phyloP scores from a whole-genome alignment of 176 grass and related monocot genomes.

The Cocos nucifera region DNA sequence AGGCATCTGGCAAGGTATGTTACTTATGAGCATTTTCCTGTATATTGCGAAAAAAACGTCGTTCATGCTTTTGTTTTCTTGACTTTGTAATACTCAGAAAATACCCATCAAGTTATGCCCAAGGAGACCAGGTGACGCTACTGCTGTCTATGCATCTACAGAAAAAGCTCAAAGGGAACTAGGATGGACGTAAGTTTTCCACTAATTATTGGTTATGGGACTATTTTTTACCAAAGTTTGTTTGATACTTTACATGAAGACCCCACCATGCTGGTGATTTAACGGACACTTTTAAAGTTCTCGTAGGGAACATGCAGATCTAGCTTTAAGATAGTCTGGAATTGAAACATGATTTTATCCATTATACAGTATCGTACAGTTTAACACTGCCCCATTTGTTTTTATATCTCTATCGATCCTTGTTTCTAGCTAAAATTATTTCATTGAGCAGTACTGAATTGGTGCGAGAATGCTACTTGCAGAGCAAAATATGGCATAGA shows the following conservation, averaged over 20 bases:
- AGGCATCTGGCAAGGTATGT: constrained; percentile 73
- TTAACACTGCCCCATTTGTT: neutral
- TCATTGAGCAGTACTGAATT: too few relatives aligned
- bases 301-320: neutral
- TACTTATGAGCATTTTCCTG: neutral
- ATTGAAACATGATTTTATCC: neutral
- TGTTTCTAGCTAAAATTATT: too few relatives aligned
- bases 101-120: constrained; percentile 69
- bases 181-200: constrained; percentile 56
- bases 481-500: constrained; percentile 65
- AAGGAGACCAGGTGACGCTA: constrained; percentile 69
- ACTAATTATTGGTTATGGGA: too few relatives aligned
- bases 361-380: too few relatives aligned
- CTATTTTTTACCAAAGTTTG: neutral
- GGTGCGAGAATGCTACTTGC: constrained; percentile 12
- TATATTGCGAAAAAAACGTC: too few relatives aligned
- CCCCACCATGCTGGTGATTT: neutral
- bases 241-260: neutral
- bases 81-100: constrained; percentile 28
- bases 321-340: neutral
- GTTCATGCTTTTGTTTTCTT: too few relatives aligned
- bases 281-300: neutral
- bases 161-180: constrained; percentile 64
- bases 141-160: constrained; percentile 69
- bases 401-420: neutral